Evolutionary conservation across 2,329 filamentous ascomycete genomes (phyloP).

Genomic region (Graphilbum ipis-grandicollis): DNA sequence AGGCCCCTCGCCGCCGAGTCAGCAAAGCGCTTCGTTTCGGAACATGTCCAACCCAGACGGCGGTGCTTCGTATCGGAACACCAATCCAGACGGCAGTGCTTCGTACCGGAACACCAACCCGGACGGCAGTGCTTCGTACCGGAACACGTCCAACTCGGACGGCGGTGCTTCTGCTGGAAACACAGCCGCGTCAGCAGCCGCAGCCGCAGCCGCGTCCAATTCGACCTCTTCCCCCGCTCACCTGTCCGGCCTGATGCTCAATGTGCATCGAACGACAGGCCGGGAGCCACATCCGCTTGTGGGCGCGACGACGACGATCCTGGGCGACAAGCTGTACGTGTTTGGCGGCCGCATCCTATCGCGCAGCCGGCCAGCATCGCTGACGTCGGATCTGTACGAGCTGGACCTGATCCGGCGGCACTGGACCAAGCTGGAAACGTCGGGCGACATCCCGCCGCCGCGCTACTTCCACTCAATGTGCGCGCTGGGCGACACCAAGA

Average conservation of each 20-base stretch:
- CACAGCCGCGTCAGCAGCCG: conserved; percentile 8
- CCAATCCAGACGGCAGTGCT: too few relatives aligned
- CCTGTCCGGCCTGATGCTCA: conserved; percentile 50
- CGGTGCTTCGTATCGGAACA: not conserved
- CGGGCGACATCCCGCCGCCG: conserved; percentile 73
- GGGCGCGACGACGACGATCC: conserved; percentile 82
- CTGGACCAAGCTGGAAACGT: conserved; percentile 78
- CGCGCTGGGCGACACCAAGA: conserved; percentile 78
- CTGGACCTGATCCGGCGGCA: conserved; percentile 79
- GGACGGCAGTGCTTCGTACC: not conserved
- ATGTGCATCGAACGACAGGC: conserved; percentile 72
- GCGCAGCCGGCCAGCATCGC: conserved; percentile 55
- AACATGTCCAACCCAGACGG: not conserved
- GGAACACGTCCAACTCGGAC: not conserved
- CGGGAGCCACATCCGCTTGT: conserved; percentile 82
- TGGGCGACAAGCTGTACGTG: conserved; percentile 92
- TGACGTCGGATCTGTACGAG: conserved; percentile 87
- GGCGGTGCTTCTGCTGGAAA: too few relatives aligned
- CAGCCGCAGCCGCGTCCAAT: conserved; percentile 12
- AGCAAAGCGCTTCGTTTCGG: conserved; percentile 5
- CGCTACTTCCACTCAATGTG: conserved; percentile 97
- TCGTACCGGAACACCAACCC: not conserved
- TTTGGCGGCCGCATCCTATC: conserved; percentile 87
- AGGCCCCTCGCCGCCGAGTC: not conserved
- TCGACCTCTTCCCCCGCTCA: conserved; percentile 23